Percentiles rank a stretch among this genome's conserved stretches.
Conservation (phyloP, 495 filamentous ascomycete genomes). For the Talaromyces borbonicus region DNA sequence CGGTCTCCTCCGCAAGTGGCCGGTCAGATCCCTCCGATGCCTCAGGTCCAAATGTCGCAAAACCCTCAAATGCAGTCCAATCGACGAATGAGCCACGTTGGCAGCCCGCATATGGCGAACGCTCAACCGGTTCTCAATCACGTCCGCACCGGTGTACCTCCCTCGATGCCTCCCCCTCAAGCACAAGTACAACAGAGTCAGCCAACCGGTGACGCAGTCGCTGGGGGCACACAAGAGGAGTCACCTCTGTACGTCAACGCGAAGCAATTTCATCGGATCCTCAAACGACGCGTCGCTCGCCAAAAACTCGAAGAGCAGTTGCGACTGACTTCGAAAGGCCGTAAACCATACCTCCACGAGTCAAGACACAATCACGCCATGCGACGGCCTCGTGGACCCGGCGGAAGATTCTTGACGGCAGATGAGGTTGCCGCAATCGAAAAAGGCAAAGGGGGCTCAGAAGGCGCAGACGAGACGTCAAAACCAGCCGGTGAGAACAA, state of each 20-base stretch:
- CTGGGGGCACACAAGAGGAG: slow-evolving; percentile 65
- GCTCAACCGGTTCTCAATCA: slow-evolving; percentile 41
- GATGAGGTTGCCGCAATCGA: slow-evolving; percentile 94
- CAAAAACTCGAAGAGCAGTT: slow-evolving; percentile 89
- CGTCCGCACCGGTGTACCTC: slow-evolving; percentile 36
- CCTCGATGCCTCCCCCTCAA: slow-evolving; percentile 39
- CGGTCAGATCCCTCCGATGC: slow-evolving; percentile 42
- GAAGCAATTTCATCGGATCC: slow-evolving; percentile 95
- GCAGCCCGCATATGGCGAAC: slow-evolving; percentile 36
- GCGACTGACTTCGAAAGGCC: slow-evolving; percentile 84
- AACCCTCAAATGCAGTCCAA: slow-evolving; percentile 35
- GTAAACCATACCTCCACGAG: slow-evolving; percentile 96
- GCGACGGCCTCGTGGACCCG: slow-evolving; percentile 90
- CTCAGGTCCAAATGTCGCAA: slow-evolving; percentile 38
- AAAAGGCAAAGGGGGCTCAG: slow-evolving; percentile 32
- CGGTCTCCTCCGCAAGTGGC: slow-evolving; percentile 41
- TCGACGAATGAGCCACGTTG: slow-evolving; percentile 41
- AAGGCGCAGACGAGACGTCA: slow-evolving; percentile 24
- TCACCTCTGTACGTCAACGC: slow-evolving; percentile 96
- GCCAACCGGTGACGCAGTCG: slow-evolving; percentile 72
- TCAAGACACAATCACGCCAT: slow-evolving; percentile 99
- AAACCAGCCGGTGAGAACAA: slow-evolving; percentile 16
- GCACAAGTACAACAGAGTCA: slow-evolving; percentile 53
- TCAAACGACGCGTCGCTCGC: slow-evolving; percentile 86
- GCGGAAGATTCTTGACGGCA: slow-evolving; percentile 93